Percentiles rank a stretch among this genome's conserved stretches.
Evolutionary conservation across 2,329 filamentous ascomycete species (phyloP).

Genomic region (Aspergillus novoparasiticus): DNA sequence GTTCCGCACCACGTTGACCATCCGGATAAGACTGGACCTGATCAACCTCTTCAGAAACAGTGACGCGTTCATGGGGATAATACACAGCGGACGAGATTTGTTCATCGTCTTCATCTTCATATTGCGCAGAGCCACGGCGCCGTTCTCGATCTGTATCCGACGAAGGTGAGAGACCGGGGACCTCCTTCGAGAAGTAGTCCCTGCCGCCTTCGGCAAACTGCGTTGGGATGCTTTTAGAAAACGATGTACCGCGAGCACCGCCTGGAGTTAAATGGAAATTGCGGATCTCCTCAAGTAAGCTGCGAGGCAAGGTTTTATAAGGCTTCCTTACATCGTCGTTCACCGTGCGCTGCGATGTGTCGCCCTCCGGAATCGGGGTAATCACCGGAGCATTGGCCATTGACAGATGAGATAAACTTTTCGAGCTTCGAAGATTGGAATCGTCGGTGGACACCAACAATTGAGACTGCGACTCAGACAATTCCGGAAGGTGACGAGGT

Average conservation of each 20-base stretch:
- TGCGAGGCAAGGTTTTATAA: slow-evolving; percentile 48
- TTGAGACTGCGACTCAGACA: slow-evolving; percentile 17
- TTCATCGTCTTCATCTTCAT: slow-evolving; percentile 63
- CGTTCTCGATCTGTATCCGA: slow-evolving; percentile 27
- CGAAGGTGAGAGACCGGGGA: slow-evolving; percentile 21
- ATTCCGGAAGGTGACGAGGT: slow-evolving; percentile 14
- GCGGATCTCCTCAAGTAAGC: slow-evolving; percentile 59
- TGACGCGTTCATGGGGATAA: slow-evolving; percentile 61
- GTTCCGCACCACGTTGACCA: slow-evolving; percentile 23
- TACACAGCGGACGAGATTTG: slow-evolving; percentile 67
- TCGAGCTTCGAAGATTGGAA: slow-evolving; percentile 24
- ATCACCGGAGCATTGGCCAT: slow-evolving; percentile 28
- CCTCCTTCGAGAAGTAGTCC: slow-evolving; percentile 31
- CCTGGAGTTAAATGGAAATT: slow-evolving; percentile 57
- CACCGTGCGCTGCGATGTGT: slow-evolving; percentile 12
- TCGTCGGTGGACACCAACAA: slow-evolving; percentile 14
- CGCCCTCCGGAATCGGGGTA: slow-evolving; percentile 15
- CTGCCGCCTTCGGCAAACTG: slow-evolving; percentile 37
- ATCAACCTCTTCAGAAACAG: slow-evolving; percentile 34
- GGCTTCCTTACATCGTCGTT: slow-evolving; percentile 28
- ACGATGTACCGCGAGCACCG: slow-evolving; percentile 48
- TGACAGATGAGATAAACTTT: slow-evolving; percentile 32
- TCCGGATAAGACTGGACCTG: slow-evolving; percentile 24
- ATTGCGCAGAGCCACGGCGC: slow-evolving; percentile 27
- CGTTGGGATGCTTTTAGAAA: slow-evolving; percentile 44